Percentiles rank a stretch among this genome's conserved stretches.
These are phyloP conservation scores for Metschnikowia reukaufii DNA, from an alignment of 805 yeast species.

Conservation along the genomic window DNA sequence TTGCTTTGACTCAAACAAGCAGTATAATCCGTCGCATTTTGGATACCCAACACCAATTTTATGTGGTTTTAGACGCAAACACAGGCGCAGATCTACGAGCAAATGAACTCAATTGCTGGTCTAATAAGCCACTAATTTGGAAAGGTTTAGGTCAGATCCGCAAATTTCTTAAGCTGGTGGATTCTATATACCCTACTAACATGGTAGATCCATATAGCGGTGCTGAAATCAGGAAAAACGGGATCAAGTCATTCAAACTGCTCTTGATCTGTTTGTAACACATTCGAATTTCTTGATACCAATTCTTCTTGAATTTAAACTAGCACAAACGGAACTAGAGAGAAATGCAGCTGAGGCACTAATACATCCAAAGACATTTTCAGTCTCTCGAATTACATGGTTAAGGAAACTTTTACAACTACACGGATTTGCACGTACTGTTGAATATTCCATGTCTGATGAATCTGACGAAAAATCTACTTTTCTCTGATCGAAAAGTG, in stretches of 20 bases:
- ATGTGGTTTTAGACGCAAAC: slow-evolving; percentile 11
- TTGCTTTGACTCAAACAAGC: slow-evolving; percentile 14
- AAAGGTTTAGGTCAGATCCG: background rate
- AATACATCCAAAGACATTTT: background rate
- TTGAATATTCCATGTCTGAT: slow-evolving; percentile 5
- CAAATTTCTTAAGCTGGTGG: background rate
- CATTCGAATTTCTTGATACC: background rate
- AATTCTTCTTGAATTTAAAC: background rate
- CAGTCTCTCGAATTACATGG: slow-evolving; percentile 14
- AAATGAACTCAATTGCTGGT: slow-evolving; percentile 4
- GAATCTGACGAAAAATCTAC: slow-evolving; percentile 1
- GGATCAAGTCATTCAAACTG: background rate
- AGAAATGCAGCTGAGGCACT: background rate
- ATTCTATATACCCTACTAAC: background rate
- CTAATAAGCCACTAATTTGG: slow-evolving; percentile 1
- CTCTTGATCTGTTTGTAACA: background rate
- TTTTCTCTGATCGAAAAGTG: slow-evolving; percentile 10
- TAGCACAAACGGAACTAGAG: background rate
- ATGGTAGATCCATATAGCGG: background rate
- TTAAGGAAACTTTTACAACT: slow-evolving; percentile 13
- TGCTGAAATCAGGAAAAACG: background rate
- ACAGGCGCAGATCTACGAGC: slow-evolving; percentile 6
- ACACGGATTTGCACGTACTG: slow-evolving; percentile 13
- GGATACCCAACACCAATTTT: slow-evolving; percentile 8
- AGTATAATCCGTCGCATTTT: slow-evolving; percentile 11